Evolutionary conservation across 306 rosid genomes (phyloP).

Genomic region (Glycine tomentella): DNA sequence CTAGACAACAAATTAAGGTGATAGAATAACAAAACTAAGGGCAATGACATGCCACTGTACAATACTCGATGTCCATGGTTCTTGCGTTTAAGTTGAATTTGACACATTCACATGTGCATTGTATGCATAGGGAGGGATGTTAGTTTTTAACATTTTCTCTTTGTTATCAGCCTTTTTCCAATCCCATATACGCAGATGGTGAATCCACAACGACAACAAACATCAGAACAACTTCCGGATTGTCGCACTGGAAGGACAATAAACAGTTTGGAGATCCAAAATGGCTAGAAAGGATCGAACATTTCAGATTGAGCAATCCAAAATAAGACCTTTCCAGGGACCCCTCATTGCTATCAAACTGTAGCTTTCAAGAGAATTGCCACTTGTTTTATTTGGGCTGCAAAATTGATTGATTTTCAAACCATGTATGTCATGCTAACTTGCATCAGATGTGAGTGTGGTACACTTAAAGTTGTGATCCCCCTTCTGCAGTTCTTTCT

Average conservation of each 20-base stretch:
- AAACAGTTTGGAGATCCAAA: constrained; percentile 33
- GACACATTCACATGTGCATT: no score
- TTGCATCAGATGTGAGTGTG: constrained; percentile 93
- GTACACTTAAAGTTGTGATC: constrained; percentile 87
- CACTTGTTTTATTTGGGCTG: constrained; percentile 24
- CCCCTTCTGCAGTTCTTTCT: constrained; percentile 96
- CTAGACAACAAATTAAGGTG: background rate
- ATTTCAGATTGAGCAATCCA: constrained; percentile 26
- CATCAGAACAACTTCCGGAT: background rate
- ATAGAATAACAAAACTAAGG: constrained; percentile 7
- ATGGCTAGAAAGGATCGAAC: constrained; percentile 37
- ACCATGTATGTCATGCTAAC: constrained; percentile 99
- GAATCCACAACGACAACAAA: constrained; percentile 29
- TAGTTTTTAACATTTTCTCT: constrained; percentile 16
- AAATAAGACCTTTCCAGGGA: constrained; percentile 1
- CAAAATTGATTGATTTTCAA: constrained; percentile 57
- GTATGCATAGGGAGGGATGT: background rate
- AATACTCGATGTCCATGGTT: no score
- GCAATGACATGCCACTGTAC: background rate
- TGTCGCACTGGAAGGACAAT: background rate
- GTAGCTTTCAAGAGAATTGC: background rate
- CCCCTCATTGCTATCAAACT: background rate
- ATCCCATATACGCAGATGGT: constrained; percentile 30
- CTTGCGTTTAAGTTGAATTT: no score
- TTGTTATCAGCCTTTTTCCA: constrained; percentile 36